Conservation (phyloP, 1,284 basidiomycete genomes). For the Athelia psychrophila region DNA sequence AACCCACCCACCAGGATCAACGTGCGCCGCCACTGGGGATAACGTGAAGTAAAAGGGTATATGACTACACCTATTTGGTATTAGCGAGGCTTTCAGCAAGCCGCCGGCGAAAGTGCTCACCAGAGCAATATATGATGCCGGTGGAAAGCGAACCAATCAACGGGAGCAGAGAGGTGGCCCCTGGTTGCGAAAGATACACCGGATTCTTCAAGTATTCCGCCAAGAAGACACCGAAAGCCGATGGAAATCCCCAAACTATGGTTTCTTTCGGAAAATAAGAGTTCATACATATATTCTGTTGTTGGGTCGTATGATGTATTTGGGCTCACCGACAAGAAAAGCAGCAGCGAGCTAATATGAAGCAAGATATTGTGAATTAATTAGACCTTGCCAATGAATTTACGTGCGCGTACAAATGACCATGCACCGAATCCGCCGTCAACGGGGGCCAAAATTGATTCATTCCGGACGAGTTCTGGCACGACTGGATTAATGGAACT, state of each 20-base stretch:
- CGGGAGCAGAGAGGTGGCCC: slow-evolving; percentile 28
- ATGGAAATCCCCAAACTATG: slow-evolving; percentile 37
- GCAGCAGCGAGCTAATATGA: slow-evolving; percentile 26
- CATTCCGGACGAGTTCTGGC: slow-evolving; percentile 7
- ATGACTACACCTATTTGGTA: slow-evolving; percentile 19
- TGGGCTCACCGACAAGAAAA: slow-evolving; percentile 23
- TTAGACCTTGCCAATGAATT: background rate
- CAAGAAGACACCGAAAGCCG: slow-evolving; percentile 31
- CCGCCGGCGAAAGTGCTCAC: slow-evolving; percentile 14
- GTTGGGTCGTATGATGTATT: no score
- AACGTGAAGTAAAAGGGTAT: slow-evolving; percentile 24
- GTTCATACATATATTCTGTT: no score
- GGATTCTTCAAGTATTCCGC: slow-evolving; percentile 29
- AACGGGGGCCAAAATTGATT: slow-evolving; percentile 24
- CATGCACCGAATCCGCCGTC: slow-evolving; percentile 30
- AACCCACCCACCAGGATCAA: slow-evolving; percentile 28
- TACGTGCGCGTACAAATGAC: slow-evolving; percentile 23
- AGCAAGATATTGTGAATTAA: background rate
- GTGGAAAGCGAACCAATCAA: slow-evolving; percentile 29
- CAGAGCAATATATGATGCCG: slow-evolving; percentile 32
- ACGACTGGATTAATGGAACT: no score
- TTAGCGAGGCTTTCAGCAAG: background rate
- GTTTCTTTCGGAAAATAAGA: slow-evolving; percentile 16
- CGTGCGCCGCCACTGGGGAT: slow-evolving; percentile 24
- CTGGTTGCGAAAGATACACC: slow-evolving; percentile 17